Conservation (phyloP, 1,284 basidiomycete genomes). For the Blastosporella zonata region DNA sequence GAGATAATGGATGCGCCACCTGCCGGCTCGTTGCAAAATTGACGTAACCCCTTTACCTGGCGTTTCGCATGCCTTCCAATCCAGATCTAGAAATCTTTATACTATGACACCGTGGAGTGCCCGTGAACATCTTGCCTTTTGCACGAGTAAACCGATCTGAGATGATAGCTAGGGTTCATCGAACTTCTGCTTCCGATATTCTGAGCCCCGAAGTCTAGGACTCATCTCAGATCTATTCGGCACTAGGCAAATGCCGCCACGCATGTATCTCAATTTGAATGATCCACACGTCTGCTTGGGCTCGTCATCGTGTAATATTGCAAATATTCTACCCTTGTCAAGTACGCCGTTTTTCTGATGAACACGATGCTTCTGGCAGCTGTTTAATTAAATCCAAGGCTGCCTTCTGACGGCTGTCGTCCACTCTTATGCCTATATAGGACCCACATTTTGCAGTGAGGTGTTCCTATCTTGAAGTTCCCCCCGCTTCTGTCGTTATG, state of each 20-base stretch:
- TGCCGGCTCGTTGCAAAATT: not conserved
- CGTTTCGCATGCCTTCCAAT: not conserved
- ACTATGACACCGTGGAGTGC: too few relatives aligned
- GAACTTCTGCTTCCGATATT: constrained; percentile 7
- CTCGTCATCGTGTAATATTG: constrained; percentile 3
- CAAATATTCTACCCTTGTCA: not conserved
- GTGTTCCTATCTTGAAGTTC: not conserved
- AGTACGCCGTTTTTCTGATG: constrained; percentile 5
- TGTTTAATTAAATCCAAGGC: not conserved
- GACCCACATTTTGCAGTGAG: not conserved
- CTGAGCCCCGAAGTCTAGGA: not conserved
- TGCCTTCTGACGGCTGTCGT: constrained; percentile 7
- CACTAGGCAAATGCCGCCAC: constrained; percentile 14
- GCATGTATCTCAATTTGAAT: constrained; percentile 10
- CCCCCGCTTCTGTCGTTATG: constrained; percentile 8
- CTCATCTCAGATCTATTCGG: constrained; percentile 21
- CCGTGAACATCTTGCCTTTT: not conserved
- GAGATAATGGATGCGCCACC: not conserved
- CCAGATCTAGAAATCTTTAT: too few relatives aligned
- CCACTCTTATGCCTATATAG: constrained; percentile 2
- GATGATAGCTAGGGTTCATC: constrained; percentile 6
- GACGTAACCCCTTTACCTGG: not conserved
- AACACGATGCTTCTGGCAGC: constrained; percentile 3
- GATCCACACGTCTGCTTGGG: constrained; percentile 1
- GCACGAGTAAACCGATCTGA: not conserved